Evolutionary conservation across 2,329 filamentous ascomycete species (phyloP).

Genomic region (Hawksworthiomyces lignivorus): DNA sequence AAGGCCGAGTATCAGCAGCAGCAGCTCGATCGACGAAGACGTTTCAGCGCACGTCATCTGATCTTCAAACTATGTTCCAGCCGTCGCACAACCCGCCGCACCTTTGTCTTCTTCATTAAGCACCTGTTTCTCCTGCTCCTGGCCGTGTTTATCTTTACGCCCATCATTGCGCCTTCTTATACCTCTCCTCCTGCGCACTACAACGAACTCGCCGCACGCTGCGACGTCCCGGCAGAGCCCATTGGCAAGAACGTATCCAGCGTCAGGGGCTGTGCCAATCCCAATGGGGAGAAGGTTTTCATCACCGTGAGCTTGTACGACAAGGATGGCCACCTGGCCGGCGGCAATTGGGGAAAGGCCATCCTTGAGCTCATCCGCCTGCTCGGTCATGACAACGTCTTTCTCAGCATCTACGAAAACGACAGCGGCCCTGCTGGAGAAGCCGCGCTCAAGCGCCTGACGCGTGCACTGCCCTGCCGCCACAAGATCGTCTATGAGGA

Average conservation of each 20-base stretch:
- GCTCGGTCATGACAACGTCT: conserved; percentile 60
- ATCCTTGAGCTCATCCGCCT: conserved; percentile 56
- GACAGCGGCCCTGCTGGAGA: conserved; percentile 52
- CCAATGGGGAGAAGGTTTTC: conserved; percentile 57
- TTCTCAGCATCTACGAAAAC: conserved; percentile 67
- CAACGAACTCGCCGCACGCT: conserved; percentile 23
- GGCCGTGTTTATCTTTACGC: conserved; percentile 27
- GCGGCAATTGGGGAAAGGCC: conserved; percentile 55
- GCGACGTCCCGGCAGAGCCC: conserved; percentile 18
- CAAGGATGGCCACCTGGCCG: conserved; percentile 48
- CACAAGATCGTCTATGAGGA: conserved; percentile 52
- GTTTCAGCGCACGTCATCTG: too few relatives aligned
- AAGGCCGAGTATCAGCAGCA: not conserved
- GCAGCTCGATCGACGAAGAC: not conserved
- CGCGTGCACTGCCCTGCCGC: conserved; percentile 34
- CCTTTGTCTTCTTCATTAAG: not conserved
- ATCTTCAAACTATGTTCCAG: too few relatives aligned
- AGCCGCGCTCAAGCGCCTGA: conserved; percentile 46
- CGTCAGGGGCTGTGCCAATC: conserved; percentile 30
- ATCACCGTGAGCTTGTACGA: conserved; percentile 68
- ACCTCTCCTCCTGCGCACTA: conserved; percentile 31
- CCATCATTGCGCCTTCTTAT: conserved; percentile 36
- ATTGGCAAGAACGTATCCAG: conserved; percentile 2
- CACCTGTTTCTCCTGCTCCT: conserved; percentile 40
- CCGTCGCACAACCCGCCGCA: not conserved